Percentiles rank a stretch among this genome's conserved stretches.
Evolutionary conservation across 2,329 filamentous ascomycete species (phyloP).

Genomic region (Exserohilum rostratum): DNA sequence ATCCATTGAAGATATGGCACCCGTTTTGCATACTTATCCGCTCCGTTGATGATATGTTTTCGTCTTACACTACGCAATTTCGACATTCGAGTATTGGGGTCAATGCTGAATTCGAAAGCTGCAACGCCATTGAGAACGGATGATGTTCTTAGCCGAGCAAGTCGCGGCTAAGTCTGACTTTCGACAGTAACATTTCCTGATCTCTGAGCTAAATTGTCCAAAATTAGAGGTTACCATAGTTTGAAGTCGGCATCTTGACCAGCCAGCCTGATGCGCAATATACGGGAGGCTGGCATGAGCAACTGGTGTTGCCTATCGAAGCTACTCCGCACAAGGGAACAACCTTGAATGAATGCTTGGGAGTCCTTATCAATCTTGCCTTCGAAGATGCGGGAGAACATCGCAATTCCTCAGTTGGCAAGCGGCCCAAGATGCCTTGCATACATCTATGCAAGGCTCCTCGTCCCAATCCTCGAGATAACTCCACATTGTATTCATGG

Average conservation of each 20-base stretch:
- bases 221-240: constrained; percentile 11
- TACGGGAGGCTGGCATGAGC: too few relatives aligned
- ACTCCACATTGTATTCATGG: constrained; percentile 26
- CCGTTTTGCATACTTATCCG: neutral
- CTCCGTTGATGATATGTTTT: constrained; percentile 25
- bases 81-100: constrained; percentile 26
- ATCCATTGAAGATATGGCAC: constrained; percentile 32
- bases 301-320: neutral
- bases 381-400: constrained; percentile 14
- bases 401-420: constrained; percentile 20
- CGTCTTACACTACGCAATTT: constrained; percentile 32
- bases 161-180: too few relatives aligned
- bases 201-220: too few relatives aligned
- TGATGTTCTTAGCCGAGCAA: neutral
- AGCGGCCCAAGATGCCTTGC: constrained; percentile 22
- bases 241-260: neutral
- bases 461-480: constrained; percentile 21
- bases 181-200: too few relatives aligned
- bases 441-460: constrained; percentile 22
- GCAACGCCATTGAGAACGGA: constrained; percentile 24
- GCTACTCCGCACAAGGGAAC: constrained; percentile 9
- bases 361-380: constrained; percentile 13
- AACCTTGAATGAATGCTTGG: too few relatives aligned
- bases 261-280: too few relatives aligned
- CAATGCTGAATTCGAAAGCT: constrained; percentile 23